A percentile compares a stretch with the other conserved stretches of the same genome.
These are phyloP conservation scores for Pichia ethanolica DNA, from an alignment of 805 yeast genomes.

Conservation along the genomic window DNA sequence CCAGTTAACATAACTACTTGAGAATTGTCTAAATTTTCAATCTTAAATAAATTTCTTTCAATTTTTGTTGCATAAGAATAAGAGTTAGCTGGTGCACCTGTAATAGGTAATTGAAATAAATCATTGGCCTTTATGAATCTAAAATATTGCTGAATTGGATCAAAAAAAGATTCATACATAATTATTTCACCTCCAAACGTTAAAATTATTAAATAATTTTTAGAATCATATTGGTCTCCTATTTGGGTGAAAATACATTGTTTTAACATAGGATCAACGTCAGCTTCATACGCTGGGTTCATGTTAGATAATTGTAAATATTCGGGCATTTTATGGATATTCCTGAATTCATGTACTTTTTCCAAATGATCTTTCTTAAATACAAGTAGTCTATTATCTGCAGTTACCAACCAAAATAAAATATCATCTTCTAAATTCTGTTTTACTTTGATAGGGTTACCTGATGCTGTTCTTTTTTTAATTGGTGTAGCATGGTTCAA, in stretches of 20 bases:
- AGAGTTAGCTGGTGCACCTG: constrained; percentile 80
- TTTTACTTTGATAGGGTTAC: constrained; percentile 17
- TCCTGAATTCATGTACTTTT: constrained; percentile 45
- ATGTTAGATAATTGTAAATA: constrained; percentile 37
- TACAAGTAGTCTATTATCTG: constrained; percentile 64
- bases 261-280: constrained; percentile 69
- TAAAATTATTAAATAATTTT: constrained; percentile 60
- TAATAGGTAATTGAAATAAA: constrained; percentile 37
- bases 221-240: constrained; percentile 49
- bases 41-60: constrained; percentile 58
- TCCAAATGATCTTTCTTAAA: constrained; percentile 51
- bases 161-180: constrained; percentile 52
- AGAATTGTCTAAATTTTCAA: constrained; percentile 50
- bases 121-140: constrained; percentile 38
- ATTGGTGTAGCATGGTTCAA: constrained; percentile 35
- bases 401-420: constrained; percentile 62
- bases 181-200: constrained; percentile 79
- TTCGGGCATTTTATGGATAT: constrained; percentile 41
- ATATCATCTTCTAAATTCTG: constrained; percentile 26
- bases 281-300: constrained; percentile 40
- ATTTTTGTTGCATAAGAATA: constrained; percentile 59
- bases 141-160: constrained; percentile 31
- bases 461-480: constrained; percentile 21
- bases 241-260: constrained; percentile 56
- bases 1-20: constrained; percentile 68